phyloP scores from a whole-genome alignment of 2,329 filamentous ascomycete species.

The Botryosphaeria dothidea region DNA sequence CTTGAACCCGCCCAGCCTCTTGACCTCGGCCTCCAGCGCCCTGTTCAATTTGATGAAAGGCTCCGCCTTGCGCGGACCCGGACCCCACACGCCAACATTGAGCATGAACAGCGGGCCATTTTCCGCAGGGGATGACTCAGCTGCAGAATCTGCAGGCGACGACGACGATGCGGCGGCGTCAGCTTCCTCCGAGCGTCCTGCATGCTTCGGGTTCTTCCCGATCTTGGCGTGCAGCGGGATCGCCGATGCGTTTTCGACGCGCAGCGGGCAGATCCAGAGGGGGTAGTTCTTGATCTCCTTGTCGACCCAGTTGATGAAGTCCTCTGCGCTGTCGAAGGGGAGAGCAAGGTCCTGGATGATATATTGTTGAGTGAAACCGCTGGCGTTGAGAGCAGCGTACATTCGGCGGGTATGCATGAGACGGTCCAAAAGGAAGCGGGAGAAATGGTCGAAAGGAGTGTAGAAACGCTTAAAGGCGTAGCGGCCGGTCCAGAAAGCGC shows the following conservation, averaged over 20 bases:
- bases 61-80: constrained; percentile 58
- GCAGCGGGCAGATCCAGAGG: constrained; percentile 60
- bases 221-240: constrained; percentile 14
- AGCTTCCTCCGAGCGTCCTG: neutral
- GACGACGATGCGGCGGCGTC: neutral
- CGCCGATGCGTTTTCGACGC: constrained; percentile 28
- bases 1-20: constrained; percentile 73
- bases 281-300: constrained; percentile 54
- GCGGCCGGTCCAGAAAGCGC: constrained; percentile 64
- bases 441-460: constrained; percentile 61
- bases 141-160: constrained; percentile 18
- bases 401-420: constrained; percentile 64
- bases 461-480: constrained; percentile 64
- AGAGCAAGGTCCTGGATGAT: constrained; percentile 66
- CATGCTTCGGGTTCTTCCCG: neutral
- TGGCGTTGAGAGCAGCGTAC: constrained; percentile 63
- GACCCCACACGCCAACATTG: constrained; percentile 75
- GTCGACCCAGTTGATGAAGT: constrained; percentile 57
- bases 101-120: constrained; percentile 32
- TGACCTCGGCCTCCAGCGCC: constrained; percentile 68
- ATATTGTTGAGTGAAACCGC: constrained; percentile 56
- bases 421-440: constrained; percentile 59
- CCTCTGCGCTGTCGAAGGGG: constrained; percentile 52
- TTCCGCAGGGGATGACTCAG: neutral
- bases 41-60: constrained; percentile 72